Conservation (phyloP, 1,139 yeast genomes). For the Magnusiomyces tetraspermus region DNA sequence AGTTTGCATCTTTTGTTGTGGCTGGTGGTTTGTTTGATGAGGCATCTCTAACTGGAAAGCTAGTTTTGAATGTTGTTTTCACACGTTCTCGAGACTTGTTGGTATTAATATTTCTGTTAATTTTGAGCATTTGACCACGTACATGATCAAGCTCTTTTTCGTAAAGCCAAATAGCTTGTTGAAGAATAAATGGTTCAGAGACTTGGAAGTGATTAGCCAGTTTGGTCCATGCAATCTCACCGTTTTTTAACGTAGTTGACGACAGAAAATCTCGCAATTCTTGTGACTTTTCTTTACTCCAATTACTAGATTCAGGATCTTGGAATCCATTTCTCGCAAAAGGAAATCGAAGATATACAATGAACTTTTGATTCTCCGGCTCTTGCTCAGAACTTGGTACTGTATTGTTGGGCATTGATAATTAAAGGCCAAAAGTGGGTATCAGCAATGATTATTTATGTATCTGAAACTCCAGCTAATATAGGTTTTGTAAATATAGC, state of each 20-base stretch:
- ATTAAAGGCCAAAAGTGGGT: no score
- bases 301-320: slow-evolving; percentile 35
- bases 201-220: slow-evolving; percentile 31
- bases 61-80: slow-evolving; percentile 4
- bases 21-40: background rate
- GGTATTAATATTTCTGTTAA: slow-evolving; percentile 10
- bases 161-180: slow-evolving; percentile 41
- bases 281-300: slow-evolving; percentile 37
- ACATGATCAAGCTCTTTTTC: slow-evolving; percentile 38
- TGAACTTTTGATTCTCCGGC: slow-evolving; percentile 14
- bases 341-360: slow-evolving; percentile 34
- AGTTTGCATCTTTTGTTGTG: background rate
- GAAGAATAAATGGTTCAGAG: slow-evolving; percentile 36
- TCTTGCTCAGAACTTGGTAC: slow-evolving; percentile 1
- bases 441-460: no score
- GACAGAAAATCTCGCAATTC: slow-evolving; percentile 37
- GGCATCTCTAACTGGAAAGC: background rate
- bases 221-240: slow-evolving; percentile 30
- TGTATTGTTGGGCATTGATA: background rate
- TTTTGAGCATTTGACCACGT: slow-evolving; percentile 31
- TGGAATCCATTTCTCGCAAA: slow-evolving; percentile 34
- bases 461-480: no score
- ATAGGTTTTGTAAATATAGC: no score
- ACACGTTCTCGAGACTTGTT: slow-evolving; percentile 9
- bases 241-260: slow-evolving; percentile 25